Percentiles rank a stretch among this genome's conserved stretches.
Conservation (phyloP, 1,139 yeast genomes). For the Scheffersomyces lignicola region DNA sequence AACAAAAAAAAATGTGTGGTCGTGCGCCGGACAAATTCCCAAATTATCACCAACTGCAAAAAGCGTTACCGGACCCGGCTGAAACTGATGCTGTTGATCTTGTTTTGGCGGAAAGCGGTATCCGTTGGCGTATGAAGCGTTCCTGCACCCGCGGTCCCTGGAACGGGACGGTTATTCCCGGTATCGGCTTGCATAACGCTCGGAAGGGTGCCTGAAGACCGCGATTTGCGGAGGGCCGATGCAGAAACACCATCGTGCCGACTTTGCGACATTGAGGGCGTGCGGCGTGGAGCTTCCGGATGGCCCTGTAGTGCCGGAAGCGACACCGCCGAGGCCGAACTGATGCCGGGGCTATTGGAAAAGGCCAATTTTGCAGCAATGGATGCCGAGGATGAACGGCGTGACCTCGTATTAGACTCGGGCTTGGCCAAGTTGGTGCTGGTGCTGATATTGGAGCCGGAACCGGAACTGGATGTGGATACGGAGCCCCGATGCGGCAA, state of each 20-base stretch:
- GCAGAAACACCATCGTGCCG: no score
- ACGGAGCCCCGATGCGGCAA: no score
- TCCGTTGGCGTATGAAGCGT: no score
- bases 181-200: no score
- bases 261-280: constrained; percentile 2
- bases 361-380: constrained; percentile 34
- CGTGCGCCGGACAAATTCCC: no score
- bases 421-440: not conserved
- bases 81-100: constrained; percentile 25
- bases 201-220: constrained; percentile 14
- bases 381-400: constrained; percentile 26
- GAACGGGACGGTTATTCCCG: no score
- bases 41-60: no score
- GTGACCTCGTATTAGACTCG: constrained; percentile 10
- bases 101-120: not conserved
- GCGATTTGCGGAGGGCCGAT: constrained; percentile 9
- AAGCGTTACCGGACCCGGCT: constrained; percentile 28
- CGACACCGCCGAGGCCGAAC: not conserved
- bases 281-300: constrained; percentile 6
- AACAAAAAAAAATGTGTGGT: no score
- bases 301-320: constrained; percentile 12
- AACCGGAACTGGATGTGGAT: not conserved
- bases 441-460: no score
- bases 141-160: no score
- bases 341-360: constrained; percentile 17